Conservation (phyloP, 352 stramenopile species). For the Phytophthora palmivora region DNA sequence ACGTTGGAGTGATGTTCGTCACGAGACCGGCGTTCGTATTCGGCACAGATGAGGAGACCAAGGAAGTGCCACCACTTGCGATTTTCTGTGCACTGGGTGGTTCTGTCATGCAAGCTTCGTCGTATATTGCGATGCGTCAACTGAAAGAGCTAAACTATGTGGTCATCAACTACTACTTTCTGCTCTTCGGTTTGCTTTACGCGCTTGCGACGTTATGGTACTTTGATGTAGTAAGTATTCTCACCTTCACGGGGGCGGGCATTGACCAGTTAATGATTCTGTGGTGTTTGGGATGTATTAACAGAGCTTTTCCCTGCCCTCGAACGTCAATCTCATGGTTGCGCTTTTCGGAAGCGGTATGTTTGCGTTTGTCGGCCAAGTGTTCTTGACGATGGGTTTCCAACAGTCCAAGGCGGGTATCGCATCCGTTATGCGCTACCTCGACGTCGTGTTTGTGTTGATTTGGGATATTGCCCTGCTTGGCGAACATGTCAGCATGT, state of each 20-base stretch:
- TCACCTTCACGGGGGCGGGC: neutral
- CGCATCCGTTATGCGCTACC: slow-evolving; percentile 79
- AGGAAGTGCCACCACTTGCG: slow-evolving; percentile 30
- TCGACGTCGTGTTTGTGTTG: slow-evolving; percentile 80
- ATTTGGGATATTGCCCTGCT: slow-evolving; percentile 66
- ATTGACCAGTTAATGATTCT: too few species aligned
- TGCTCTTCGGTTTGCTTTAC: slow-evolving; percentile 44
- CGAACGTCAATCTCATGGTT: slow-evolving; percentile 40
- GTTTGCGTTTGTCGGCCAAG: slow-evolving; percentile 66
- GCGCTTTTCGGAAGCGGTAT: slow-evolving; percentile 55
- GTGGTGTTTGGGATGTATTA: neutral
- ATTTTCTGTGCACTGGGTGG: slow-evolving; percentile 50
- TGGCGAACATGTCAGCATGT: slow-evolving; percentile 60
- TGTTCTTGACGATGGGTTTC: slow-evolving; percentile 78
- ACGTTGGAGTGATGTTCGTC: slow-evolving; percentile 70
- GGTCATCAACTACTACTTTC: slow-evolving; percentile 49
- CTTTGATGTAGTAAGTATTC: slow-evolving; percentile 41
- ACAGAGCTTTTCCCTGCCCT: slow-evolving; percentile 48
- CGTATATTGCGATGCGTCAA: slow-evolving; percentile 66
- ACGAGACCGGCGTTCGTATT: slow-evolving; percentile 66
- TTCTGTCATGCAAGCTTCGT: slow-evolving; percentile 54
- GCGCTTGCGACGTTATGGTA: slow-evolving; percentile 32
- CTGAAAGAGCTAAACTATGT: slow-evolving; percentile 50
- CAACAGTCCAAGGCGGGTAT: slow-evolving; percentile 80
- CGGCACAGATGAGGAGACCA: slow-evolving; percentile 10